Percentiles rank a stretch among this genome's conserved stretches.
Evolutionary conservation across 1,284 basidiomycete genomes (phyloP).

Genomic region (Austroboletus novae-zelandiae): DNA sequence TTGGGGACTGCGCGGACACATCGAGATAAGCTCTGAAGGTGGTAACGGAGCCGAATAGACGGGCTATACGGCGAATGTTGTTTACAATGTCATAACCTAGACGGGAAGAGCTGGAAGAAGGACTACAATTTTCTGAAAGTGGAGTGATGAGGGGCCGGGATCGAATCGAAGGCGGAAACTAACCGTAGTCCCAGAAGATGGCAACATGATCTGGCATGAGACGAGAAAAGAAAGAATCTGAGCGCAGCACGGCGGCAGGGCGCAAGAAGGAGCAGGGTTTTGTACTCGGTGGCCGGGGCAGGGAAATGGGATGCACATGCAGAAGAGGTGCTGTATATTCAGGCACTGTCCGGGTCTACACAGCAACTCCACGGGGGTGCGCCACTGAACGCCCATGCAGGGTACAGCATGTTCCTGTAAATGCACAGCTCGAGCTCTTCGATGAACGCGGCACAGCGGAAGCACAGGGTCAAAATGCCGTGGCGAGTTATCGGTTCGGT

Average conservation of each 20-base stretch:
- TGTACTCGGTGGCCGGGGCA: constrained; percentile 17
- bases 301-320: constrained; percentile 16
- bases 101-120: constrained; percentile 38
- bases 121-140: constrained; percentile 52
- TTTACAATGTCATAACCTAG: constrained; percentile 46
- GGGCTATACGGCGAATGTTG: constrained; percentile 42
- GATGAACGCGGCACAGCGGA: constrained; percentile 3
- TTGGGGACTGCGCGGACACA: constrained; percentile 32
- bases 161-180: constrained; percentile 14
- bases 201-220: constrained; percentile 42
- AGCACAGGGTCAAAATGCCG: not conserved
- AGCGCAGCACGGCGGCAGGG: constrained; percentile 1
- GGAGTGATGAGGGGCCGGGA: constrained; percentile 1
- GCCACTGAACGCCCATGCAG: constrained; percentile 21
- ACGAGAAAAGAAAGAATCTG: constrained; percentile 8
- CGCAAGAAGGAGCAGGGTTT: constrained; percentile 6
- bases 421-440: not conserved
- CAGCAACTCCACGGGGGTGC: constrained; percentile 11
- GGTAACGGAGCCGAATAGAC: constrained; percentile 44
- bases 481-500: not conserved
- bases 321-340: constrained; percentile 10
- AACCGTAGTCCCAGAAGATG: constrained; percentile 66
- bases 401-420: constrained; percentile 16
- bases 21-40: constrained; percentile 55
- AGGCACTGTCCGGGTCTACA: constrained; percentile 12